These are phyloP conservation scores for Kingdonia uniflora DNA, from an alignment of 164 flowering plant genomes.

Conservation along the genomic window DNA sequence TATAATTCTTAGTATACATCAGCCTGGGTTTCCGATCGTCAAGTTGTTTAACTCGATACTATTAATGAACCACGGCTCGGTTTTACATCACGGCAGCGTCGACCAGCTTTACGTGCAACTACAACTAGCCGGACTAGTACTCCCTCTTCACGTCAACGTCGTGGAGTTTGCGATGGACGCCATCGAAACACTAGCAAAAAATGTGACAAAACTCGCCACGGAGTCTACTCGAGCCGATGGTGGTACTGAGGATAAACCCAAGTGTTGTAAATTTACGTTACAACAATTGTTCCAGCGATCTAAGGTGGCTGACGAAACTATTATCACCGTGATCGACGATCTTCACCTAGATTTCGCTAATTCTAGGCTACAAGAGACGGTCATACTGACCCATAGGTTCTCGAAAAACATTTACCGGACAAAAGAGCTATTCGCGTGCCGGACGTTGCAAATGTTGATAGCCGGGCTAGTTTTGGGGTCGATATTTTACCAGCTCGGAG, in stretches of 20 bases:
- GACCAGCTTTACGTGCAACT: slow-evolving; percentile 47
- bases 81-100: slow-evolving; percentile 67
- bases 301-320: slow-evolving; percentile 46
- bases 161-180: slow-evolving; percentile 89
- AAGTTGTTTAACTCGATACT: slow-evolving; percentile 66
- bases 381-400: slow-evolving; percentile 62
- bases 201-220: slow-evolving; percentile 1
- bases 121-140: slow-evolving; percentile 37
- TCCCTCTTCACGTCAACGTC: slow-evolving; percentile 61
- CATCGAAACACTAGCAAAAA: slow-evolving; percentile 35
- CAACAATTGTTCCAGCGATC: slow-evolving; percentile 81
- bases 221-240: background rate
- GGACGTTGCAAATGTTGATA: slow-evolving; percentile 63
- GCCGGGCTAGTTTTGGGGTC: slow-evolving; percentile 79
- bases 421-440: slow-evolving; percentile 65
- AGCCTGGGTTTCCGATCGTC: slow-evolving; percentile 83
- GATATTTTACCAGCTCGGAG: slow-evolving; percentile 51
- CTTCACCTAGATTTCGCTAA: slow-evolving; percentile 36
- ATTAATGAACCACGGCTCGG: slow-evolving; percentile 64
- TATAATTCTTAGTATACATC: slow-evolving; percentile 76
- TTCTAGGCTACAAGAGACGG: slow-evolving; percentile 47
- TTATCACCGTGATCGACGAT: slow-evolving; percentile 8
- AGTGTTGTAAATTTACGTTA: slow-evolving; percentile 40
- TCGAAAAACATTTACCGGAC: slow-evolving; percentile 64
- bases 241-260: slow-evolving; percentile 1